phyloP scores from a whole-genome alignment of 192 early-diverging fungal species.

The Entomortierella parvispora region DNA sequence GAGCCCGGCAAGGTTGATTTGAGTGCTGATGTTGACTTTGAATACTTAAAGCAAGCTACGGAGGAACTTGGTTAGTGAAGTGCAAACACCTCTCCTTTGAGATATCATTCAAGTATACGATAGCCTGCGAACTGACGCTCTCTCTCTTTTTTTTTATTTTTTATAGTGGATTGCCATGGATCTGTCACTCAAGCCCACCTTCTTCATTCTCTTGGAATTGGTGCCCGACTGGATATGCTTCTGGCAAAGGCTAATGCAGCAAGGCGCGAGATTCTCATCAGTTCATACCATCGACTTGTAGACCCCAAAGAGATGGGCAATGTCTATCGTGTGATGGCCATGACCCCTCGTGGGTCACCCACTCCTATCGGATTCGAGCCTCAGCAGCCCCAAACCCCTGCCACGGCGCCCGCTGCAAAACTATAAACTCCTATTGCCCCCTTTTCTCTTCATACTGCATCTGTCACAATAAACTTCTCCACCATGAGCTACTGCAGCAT shows the following conservation, averaged over 20 bases:
- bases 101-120: not conserved
- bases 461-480: not conserved
- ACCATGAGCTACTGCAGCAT: not conserved
- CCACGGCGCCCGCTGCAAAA: constrained; percentile 2
- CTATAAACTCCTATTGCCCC: not conserved
- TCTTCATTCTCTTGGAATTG: constrained; percentile 86
- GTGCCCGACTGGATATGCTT: constrained; percentile 73
- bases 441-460: not conserved
- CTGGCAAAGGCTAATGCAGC: constrained; percentile 62
- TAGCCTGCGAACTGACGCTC: not conserved
- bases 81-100: constrained; percentile 4
- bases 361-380: constrained; percentile 40
- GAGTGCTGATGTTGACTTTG: constrained; percentile 93
- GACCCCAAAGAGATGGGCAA: constrained; percentile 86
- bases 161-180: constrained; percentile 67
- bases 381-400: not conserved
- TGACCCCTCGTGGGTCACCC: constrained; percentile 55
- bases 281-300: constrained; percentile 78
- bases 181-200: constrained; percentile 84
- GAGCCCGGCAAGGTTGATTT: constrained; percentile 88
- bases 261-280: constrained; percentile 70
- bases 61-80: constrained; percentile 46
- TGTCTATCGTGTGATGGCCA: constrained; percentile 84
- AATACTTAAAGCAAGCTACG: constrained; percentile 70
- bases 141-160: constrained; percentile 14